These are phyloP conservation scores for Huntiella omanensis DNA, from an alignment of 2,329 filamentous ascomycete species.

Conservation along the genomic window DNA sequence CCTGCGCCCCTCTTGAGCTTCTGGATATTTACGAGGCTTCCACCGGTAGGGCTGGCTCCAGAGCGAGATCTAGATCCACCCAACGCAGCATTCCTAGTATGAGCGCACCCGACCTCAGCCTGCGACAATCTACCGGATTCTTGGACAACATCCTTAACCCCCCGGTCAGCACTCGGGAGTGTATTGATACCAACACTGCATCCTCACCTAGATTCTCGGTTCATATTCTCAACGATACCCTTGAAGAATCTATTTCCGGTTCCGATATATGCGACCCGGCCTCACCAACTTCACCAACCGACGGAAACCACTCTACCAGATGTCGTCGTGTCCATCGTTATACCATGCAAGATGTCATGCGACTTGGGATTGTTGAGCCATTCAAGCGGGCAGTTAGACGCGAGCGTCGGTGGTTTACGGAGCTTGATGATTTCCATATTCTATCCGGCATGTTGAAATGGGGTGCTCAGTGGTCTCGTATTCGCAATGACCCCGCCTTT, in stretches of 20 bases:
- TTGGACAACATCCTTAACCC: conserved; percentile 8
- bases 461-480: conserved; percentile 46
- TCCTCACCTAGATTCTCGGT: background rate
- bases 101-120: background rate
- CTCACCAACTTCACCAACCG: conserved; percentile 6
- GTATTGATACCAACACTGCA: background rate
- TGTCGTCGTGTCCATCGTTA: conserved; percentile 32
- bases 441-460: conserved; percentile 39
- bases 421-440: conserved; percentile 44
- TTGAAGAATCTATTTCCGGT: conserved; percentile 7
- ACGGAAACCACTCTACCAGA: conserved; percentile 24
- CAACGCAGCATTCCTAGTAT: background rate
- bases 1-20: conserved; percentile 44
- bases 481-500: conserved; percentile 40
- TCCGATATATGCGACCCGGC: too few relatives aligned
- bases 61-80: background rate
- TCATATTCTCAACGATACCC: conserved; percentile 14
- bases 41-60: background rate
- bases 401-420: conserved; percentile 40
- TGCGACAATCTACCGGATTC: background rate
- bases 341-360: conserved; percentile 34
- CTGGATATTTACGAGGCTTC: conserved; percentile 12
- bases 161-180: background rate
- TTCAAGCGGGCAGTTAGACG: conserved; percentile 44
- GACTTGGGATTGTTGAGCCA: conserved; percentile 41